Percentiles rank a stretch among this genome's conserved stretches.
phyloP scores from a whole-genome alignment of 2,329 filamentous ascomycete genomes.

The Trichophyton rubrum region DNA sequence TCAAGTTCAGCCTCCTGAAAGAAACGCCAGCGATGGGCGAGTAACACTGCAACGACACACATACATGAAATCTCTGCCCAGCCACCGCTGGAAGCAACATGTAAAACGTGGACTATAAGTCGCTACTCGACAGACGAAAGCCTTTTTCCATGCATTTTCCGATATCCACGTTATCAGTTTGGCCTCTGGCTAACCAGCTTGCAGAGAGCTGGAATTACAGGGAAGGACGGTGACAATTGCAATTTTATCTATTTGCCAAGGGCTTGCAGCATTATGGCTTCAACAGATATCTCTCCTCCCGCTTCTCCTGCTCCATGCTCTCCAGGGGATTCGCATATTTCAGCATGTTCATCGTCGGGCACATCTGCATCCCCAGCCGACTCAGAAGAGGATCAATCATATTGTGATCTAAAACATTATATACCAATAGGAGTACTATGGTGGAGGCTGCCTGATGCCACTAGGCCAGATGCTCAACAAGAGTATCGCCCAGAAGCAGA shows the following conservation, averaged over 20 bases:
- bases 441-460: slow-evolving; percentile 4
- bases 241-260: not conserved
- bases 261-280: not conserved
- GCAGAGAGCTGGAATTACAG: not conserved
- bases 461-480: not conserved
- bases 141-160: not conserved
- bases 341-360: not conserved
- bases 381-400: slow-evolving; percentile 8
- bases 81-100: not conserved
- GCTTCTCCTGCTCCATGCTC: not conserved
- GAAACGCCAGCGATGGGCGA: not conserved
- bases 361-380: not conserved
- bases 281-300: not conserved
- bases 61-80: not conserved
- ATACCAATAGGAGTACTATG: slow-evolving; percentile 25
- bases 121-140: not conserved
- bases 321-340: not conserved
- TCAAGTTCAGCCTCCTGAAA: not conserved
- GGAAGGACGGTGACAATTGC: not conserved
- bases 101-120: not conserved
- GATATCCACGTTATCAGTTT: not conserved
- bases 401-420: slow-evolving; percentile 16
- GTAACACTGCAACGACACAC: not conserved
- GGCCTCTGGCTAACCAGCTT: not conserved
- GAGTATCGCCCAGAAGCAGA: slow-evolving; percentile 9